Base-by-base conservation (phyloP, 2,329 filamentous ascomycete genomes). In the Triangularia setosa region DNA sequence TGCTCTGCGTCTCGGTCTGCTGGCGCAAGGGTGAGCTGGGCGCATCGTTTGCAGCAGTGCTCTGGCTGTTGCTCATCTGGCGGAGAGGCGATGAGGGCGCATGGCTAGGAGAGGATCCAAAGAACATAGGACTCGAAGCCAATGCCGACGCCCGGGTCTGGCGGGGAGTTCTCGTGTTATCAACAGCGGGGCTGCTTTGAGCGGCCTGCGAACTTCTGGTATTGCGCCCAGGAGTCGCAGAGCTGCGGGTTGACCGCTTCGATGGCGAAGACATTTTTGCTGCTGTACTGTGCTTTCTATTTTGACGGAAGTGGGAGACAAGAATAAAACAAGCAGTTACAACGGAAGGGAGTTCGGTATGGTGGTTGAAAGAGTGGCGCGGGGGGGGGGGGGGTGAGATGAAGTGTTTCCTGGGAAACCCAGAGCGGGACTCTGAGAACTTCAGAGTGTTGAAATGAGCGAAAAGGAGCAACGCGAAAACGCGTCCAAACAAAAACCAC, bases 91-190 rank as follows among this genome's bases (percentile, higher is more conserved):
- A 86, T 7, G 83, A 86, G 27, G 71, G 70, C 35, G 72, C 70
- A 12, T 73, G 73, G 7, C 73, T 73, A 23, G 69, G 70, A 72
- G 81, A 86, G 7, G 70, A 70, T 71, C 84, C 86, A 77, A 88
- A 96, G 77, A 91, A 91, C 68, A 97, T 82, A 48, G 93, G 93
- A 64, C 93, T 96, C 3, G 92, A 95, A 4, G 86, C 85, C 67
- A 88, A 80, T 70, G 83, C 80, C 23, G 82, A 81, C 23, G 77
- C 70, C 33, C 79, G 78, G 59, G 75, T 77, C 62, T 76, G 76
- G 59, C 81, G 80, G 67, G 83, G 83, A 60, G 82, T 84, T 63
- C 67, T 68, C 11, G 21, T 14, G 52, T 55, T 55, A 62, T 70
- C 71, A 52, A 63, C 65, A 9, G 74, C 71, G 44, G 75, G 75